phyloP scores from a whole-genome alignment of 2,329 filamentous ascomycete genomes.

The Colletotrichum sp. region DNA sequence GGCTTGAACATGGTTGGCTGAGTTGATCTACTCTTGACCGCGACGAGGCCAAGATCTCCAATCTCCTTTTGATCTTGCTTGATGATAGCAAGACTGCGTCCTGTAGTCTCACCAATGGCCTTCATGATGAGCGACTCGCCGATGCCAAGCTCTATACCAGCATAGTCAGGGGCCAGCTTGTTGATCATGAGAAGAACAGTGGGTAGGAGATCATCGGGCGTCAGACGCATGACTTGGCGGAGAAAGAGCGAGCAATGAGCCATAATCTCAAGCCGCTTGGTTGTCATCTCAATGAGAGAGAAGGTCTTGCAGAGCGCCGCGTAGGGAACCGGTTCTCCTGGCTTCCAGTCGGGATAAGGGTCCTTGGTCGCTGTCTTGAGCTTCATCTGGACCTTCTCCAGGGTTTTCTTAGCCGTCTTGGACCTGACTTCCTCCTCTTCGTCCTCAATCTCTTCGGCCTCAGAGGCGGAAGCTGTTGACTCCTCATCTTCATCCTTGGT shows the following conservation, averaged over 20 bases:
- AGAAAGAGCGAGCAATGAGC: conserved; percentile 91
- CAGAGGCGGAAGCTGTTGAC: conserved; percentile 41
- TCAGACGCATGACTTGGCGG: conserved; percentile 90
- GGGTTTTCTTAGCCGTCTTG: conserved; percentile 73
- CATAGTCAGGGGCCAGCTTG: conserved; percentile 95
- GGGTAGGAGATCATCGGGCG: conserved; percentile 83
- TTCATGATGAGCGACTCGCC: conserved; percentile 99
- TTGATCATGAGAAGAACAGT: conserved; percentile 97
- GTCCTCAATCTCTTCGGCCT: conserved; percentile 57
- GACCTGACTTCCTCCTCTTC: conserved; percentile 69
- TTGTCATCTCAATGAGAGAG: conserved; percentile 92
- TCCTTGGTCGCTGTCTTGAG: conserved; percentile 73
- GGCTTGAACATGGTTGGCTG: conserved; percentile 99
- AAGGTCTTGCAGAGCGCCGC: conserved; percentile 94
- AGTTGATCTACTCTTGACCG: conserved; percentile 92
- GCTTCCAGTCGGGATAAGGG: conserved; percentile 94
- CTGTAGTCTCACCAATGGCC: conserved; percentile 92
- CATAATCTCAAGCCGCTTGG: conserved; percentile 86
- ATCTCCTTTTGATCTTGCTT: conserved; percentile 97
- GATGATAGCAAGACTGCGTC: conserved; percentile 85
- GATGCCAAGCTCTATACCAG: conserved; percentile 96
- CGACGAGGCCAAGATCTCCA: conserved; percentile 91
- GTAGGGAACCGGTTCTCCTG: conserved; percentile 88
- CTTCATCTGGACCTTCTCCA: conserved; percentile 80
- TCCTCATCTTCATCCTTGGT: conserved; percentile 31